phyloP scores from a whole-genome alignment of 331 rosid species.

The Erythrophleum ivorense region DNA sequence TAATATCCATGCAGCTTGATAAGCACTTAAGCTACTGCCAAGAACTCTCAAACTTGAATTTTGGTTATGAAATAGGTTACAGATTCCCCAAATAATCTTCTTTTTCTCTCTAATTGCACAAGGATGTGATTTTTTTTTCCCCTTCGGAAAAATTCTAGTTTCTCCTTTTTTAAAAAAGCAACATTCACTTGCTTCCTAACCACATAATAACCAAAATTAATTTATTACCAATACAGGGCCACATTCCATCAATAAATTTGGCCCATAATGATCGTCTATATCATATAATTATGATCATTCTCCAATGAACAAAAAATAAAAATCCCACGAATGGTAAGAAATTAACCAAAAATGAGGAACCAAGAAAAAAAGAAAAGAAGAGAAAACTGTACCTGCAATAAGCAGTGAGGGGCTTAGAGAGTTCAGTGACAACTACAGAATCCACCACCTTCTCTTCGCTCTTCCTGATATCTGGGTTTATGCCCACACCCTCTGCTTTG shows the following conservation, averaged over 20 bases:
- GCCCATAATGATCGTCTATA: neutral
- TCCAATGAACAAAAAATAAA: neutral
- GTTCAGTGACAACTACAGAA: slow-evolving; percentile 65
- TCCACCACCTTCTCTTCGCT: slow-evolving; percentile 77
- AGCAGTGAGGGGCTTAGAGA: slow-evolving; percentile 68
- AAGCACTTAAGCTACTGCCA: neutral
- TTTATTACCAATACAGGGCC: too few relatives aligned
- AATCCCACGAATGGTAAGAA: neutral
- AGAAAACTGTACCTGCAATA: slow-evolving; percentile 67
- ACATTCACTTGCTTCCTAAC: neutral
- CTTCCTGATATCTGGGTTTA: slow-evolving; percentile 84
- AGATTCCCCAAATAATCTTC: neutral
- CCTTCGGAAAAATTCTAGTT: neutral
- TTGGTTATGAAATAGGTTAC: neutral
- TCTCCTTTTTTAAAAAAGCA: neutral
- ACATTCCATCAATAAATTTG: neutral
- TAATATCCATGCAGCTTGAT: neutral
- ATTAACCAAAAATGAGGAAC: neutral
- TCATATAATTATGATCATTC: neutral
- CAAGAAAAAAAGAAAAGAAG: neutral
- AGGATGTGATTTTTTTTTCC: neutral
- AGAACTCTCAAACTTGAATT: neutral
- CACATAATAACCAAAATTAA: neutral
- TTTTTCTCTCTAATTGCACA: neutral
- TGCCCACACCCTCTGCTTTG: slow-evolving; percentile 56